A percentile compares a stretch with the other conserved stretches of the same genome.
phyloP scores from a whole-genome alignment of 176 grass and related monocot species.

The Rhipidocladum racemiflorum region DNA sequence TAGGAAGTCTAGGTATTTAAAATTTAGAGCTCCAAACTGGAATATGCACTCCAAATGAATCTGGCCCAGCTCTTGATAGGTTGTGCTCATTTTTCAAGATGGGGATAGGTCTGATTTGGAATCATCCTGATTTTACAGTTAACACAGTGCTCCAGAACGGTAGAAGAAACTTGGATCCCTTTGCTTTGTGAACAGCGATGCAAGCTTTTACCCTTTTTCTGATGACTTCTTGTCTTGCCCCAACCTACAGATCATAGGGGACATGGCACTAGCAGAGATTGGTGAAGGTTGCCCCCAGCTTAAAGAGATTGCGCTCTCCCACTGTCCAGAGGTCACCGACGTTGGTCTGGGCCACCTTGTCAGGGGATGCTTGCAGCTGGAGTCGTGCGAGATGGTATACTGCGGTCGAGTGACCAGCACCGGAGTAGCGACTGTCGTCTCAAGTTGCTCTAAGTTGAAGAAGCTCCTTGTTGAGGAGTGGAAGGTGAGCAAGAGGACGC shows the following conservation, averaged over 20 bases:
- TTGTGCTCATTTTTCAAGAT: neutral
- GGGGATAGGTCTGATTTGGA: neutral
- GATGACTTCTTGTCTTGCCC: neutral
- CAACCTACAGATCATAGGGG: slow-evolving; percentile 53
- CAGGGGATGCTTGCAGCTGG: slow-evolving; percentile 51
- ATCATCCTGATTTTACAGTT: neutral
- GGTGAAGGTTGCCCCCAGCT: slow-evolving; percentile 57
- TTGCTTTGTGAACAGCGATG: neutral
- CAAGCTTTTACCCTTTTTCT: neutral
- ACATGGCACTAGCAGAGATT: slow-evolving; percentile 75
- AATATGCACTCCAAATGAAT: neutral
- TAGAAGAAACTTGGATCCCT: neutral
- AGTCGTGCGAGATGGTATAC: slow-evolving; percentile 70
- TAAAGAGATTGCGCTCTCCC: slow-evolving; percentile 64
- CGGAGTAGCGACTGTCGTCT: slow-evolving; percentile 70
- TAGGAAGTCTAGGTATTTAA: neutral
- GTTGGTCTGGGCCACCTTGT: slow-evolving; percentile 45
- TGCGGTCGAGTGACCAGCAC: slow-evolving; percentile 55
- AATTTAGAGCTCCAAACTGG: neutral
- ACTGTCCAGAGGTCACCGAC: slow-evolving; percentile 38
- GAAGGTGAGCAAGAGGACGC: slow-evolving; percentile 77
- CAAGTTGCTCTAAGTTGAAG: slow-evolving; percentile 64
- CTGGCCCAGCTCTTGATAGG: neutral
- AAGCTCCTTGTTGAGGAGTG: slow-evolving; percentile 72
- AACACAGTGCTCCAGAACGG: neutral